Evolutionary conservation across 1,284 basidiomycete species (phyloP), one percentile per base, ranked within the genome.

Genomic region (Schizophyllum amplum): DNA sequence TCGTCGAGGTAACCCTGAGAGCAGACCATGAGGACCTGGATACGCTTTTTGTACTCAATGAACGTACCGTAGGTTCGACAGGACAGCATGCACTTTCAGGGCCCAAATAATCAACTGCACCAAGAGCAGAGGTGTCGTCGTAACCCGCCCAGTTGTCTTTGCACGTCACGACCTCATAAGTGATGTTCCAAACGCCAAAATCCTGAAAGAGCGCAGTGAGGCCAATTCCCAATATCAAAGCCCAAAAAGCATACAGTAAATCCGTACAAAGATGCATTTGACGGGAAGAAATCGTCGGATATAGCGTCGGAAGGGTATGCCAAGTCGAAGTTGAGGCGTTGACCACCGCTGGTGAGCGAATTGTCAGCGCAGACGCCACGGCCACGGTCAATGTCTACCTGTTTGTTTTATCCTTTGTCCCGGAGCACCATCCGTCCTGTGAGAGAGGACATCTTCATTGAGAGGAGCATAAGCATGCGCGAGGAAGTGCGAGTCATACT

Each of bases 101-200:
- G 5, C 77, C 84, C 48, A 86, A 68, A 58, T 72, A 70, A 13
- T 74, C 64, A 21, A 86, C 82, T 56, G 81, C 85, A 24, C 87
- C 87, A 42, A 90, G 71, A 15, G 85, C 85, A 15, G 79, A 71
- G n/a, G 75, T 66, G 57, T 83, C 73, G n/a, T 72, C 74, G 48
- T 71, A 75, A 5, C 88, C 88, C 23, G 74, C 69, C 88, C 88
- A 90, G 55, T 78, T 67, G 2, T 71, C 56, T 5, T 76, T 58
- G 64, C 88, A 90, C 47, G 81, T 68, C 6, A 89, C 81, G 46
- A 71, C 73, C 61, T 81, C 67, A 65, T 90, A 90, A 33, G 76
- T 82, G 61, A 88, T 75, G 64, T 89, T 89, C 88, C 88, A 90
- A n/a, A 90, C 81, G 53, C 88, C 87, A 70, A 90, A 90, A 64